These are phyloP conservation scores for Aspergillus clavatus DNA, from an alignment of 2,329 filamentous ascomycete species.

Conservation along the genomic window DNA sequence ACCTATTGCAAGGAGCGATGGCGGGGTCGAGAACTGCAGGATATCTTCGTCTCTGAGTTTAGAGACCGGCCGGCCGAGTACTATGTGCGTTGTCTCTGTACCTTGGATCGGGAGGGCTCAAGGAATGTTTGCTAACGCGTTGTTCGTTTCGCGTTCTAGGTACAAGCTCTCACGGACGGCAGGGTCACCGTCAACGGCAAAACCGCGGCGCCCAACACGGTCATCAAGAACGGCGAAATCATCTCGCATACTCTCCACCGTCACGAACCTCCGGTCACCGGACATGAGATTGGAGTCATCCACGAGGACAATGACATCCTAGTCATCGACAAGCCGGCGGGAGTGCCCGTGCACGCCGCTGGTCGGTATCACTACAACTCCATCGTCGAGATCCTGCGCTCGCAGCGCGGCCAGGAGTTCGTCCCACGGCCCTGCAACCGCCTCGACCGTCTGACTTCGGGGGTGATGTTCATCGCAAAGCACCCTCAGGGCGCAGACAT, in stretches of 20 bases:
- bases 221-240: slow-evolving; percentile 81
- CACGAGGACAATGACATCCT: slow-evolving; percentile 92
- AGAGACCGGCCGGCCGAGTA: slow-evolving; percentile 81
- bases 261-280: slow-evolving; percentile 89
- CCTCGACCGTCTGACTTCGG: slow-evolving; percentile 89
- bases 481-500: slow-evolving; percentile 71
- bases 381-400: slow-evolving; percentile 85
- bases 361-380: slow-evolving; percentile 96
- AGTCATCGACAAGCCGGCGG: slow-evolving; percentile 94
- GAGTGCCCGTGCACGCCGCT: slow-evolving; percentile 90
- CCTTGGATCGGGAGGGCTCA: neutral
- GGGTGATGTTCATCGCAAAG: slow-evolving; percentile 98
- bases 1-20: slow-evolving; percentile 92
- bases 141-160: slow-evolving; percentile 40
- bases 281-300: slow-evolving; percentile 71
- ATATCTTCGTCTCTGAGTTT: slow-evolving; percentile 89
- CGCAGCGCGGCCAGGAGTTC: slow-evolving; percentile 59
- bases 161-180: slow-evolving; percentile 73
- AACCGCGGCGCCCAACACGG: slow-evolving; percentile 60
- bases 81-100: slow-evolving; percentile 56
- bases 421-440: slow-evolving; percentile 76
- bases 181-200: slow-evolving; percentile 77
- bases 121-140: neutral
- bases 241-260: slow-evolving; percentile 92
- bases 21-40: slow-evolving; percentile 73